Conservation (phyloP, 2,329 filamentous ascomycete species). For the Arachnomyces sp. region DNA sequence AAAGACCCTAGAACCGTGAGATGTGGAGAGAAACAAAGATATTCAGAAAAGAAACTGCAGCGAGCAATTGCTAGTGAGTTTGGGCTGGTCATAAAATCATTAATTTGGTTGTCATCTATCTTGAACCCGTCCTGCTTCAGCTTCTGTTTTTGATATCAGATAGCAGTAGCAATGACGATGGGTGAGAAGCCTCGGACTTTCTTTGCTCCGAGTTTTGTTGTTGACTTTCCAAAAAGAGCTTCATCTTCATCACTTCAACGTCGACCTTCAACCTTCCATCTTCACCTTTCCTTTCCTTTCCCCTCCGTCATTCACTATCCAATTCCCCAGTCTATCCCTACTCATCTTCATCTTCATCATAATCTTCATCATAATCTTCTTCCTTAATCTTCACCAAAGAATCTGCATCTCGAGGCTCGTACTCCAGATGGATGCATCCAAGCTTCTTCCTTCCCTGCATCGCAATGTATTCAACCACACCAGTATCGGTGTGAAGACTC, state of each 20-base stretch:
- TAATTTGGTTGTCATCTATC: no score
- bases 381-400: neutral
- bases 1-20: neutral
- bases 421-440: neutral
- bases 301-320: neutral
- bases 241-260: neutral
- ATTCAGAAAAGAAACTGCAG: slow-evolving; percentile 4
- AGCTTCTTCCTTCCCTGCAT: neutral
- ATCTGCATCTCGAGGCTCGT: neutral
- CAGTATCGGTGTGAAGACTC: neutral
- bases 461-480: neutral
- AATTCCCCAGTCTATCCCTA: no score
- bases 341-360: slow-evolving; percentile 3
- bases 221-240: neutral
- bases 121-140: no score
- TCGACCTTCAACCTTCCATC: neutral
- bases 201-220: neutral
- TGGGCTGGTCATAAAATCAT: no score
- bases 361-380: neutral
- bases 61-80: neutral
- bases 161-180: no score
- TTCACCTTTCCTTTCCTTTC: neutral
- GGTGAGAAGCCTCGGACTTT: no score
- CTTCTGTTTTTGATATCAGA: no score
- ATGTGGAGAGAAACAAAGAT: slow-evolving; percentile 18